Conservation (phyloP, 208 protist genomes). For the Jaenimonas drosophilae region DNA sequence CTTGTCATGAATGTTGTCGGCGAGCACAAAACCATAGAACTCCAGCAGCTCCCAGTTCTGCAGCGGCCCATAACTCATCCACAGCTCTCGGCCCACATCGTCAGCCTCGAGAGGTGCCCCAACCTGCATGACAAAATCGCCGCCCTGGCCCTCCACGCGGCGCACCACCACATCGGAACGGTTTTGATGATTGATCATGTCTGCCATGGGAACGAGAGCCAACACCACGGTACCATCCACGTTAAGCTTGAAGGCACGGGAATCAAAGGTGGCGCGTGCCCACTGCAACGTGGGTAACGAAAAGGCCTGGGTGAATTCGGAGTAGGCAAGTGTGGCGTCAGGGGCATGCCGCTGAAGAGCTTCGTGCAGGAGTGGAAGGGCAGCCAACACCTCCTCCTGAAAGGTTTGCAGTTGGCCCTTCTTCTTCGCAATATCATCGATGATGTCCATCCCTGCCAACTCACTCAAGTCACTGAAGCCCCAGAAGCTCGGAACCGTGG, state of each 20-base stretch:
- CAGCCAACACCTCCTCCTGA: slow-evolving; percentile 20
- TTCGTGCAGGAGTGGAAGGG: slow-evolving; percentile 26
- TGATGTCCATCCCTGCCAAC: slow-evolving; percentile 64
- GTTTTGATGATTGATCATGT: slow-evolving; percentile 89
- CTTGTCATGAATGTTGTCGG: slow-evolving; percentile 70
- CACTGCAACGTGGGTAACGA: slow-evolving; percentile 46
- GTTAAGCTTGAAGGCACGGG: slow-evolving; percentile 84
- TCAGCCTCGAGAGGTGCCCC: slow-evolving; percentile 38
- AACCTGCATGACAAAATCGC: slow-evolving; percentile 75
- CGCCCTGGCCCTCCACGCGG: slow-evolving; percentile 44
- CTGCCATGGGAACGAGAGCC: slow-evolving; percentile 68
- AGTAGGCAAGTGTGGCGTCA: slow-evolving; percentile 4
- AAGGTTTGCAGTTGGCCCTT: slow-evolving; percentile 33
- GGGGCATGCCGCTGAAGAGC: slow-evolving; percentile 9
- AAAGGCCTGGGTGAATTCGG: slow-evolving; percentile 34
- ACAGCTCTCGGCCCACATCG: slow-evolving; percentile 63
- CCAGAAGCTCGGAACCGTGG: slow-evolving; percentile 70
- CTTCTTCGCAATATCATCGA: slow-evolving; percentile 71
- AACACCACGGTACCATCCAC: slow-evolving; percentile 58
- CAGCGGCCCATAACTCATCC: slow-evolving; percentile 91
- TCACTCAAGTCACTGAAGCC: slow-evolving; percentile 43
- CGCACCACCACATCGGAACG: slow-evolving; percentile 70
- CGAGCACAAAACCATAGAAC: slow-evolving; percentile 86
- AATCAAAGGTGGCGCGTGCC: slow-evolving; percentile 84
- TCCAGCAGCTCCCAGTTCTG: slow-evolving; percentile 89